Conservation (phyloP, 1,284 basidiomycete species). For the Ceratobasidium sp. region DNA sequence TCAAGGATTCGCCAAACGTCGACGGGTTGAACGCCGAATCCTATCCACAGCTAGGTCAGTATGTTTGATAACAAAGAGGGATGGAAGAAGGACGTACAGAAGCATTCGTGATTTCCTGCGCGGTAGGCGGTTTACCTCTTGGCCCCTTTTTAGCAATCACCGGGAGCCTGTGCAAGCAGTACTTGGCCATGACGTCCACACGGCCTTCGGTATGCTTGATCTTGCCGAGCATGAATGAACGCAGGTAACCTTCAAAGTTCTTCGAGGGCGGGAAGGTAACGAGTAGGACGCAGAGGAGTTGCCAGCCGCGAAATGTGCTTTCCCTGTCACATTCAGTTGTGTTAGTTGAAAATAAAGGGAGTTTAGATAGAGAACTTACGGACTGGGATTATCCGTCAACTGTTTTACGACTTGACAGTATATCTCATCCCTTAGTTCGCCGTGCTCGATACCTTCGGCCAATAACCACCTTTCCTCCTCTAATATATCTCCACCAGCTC, state of each 20-base stretch:
- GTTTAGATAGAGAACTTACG: conserved; percentile 64
- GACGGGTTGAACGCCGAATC: conserved; percentile 95
- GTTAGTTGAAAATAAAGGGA: neutral
- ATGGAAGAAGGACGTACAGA: conserved; percentile 67
- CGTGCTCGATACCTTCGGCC: conserved; percentile 78
- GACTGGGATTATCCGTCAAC: conserved; percentile 82
- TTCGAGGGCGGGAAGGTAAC: conserved; percentile 92
- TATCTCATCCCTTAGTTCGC: conserved; percentile 90
- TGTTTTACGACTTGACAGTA: conserved; percentile 95
- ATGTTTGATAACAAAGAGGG: conserved; percentile 3
- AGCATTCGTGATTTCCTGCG: conserved; percentile 89
- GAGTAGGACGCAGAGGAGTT: conserved; percentile 87
- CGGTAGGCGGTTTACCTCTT: conserved; percentile 82
- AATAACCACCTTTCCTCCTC: conserved; percentile 92
- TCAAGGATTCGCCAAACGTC: conserved; percentile 90
- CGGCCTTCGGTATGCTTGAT: conserved; percentile 77
- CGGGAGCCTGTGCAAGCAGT: conserved; percentile 80
- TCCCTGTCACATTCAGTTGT: conserved; percentile 66
- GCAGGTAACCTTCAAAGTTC: conserved; percentile 87
- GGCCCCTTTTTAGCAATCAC: conserved; percentile 85
- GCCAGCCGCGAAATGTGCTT: conserved; percentile 90
- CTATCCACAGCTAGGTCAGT: conserved; percentile 59
- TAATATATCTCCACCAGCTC: conserved; percentile 63
- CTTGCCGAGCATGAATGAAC: conserved; percentile 79
- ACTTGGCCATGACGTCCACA: conserved; percentile 90